Conservation (phyloP, 163 green algal species). For the Scenedesmus sp. region DNA sequence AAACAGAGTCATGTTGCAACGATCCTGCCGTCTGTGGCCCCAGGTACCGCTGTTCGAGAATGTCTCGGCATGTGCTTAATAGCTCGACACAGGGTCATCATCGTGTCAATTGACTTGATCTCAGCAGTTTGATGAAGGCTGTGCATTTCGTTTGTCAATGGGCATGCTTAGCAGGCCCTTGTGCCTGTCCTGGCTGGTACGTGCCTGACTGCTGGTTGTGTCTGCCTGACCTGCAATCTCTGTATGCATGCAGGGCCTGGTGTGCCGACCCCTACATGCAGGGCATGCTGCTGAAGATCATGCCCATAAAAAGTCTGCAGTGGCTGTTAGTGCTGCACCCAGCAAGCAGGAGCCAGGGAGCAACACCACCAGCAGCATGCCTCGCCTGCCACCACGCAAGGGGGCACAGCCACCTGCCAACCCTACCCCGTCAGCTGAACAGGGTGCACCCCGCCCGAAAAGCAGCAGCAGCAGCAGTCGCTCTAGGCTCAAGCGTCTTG, state of each 20-base stretch:
- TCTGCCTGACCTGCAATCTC: background rate
- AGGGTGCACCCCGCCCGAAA: background rate
- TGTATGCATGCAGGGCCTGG: background rate
- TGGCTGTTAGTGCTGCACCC: background rate
- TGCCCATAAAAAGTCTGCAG: background rate
- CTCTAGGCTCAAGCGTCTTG: conserved; percentile 2
- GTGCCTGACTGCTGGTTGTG: background rate
- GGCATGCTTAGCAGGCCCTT: background rate
- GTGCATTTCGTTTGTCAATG: background rate
- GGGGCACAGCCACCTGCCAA: background rate
- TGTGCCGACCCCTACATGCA: background rate
- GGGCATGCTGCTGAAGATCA: background rate
- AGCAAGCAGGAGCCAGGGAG: background rate
- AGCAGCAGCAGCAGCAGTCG: conserved; percentile 18
- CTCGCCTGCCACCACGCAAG: conserved; percentile 9
- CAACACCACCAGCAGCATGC: background rate
- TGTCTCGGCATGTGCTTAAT: background rate
- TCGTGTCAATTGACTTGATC: background rate
- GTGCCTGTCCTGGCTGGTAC: background rate
- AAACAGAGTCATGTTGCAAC: background rate
- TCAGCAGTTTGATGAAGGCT: background rate
- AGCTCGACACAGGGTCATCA: background rate
- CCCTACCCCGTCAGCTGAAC: background rate
- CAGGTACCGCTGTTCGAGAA: background rate
- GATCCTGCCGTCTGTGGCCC: background rate